Conservation (phyloP, 352 stramenopile species). For the Phytophthora cactorum region DNA sequence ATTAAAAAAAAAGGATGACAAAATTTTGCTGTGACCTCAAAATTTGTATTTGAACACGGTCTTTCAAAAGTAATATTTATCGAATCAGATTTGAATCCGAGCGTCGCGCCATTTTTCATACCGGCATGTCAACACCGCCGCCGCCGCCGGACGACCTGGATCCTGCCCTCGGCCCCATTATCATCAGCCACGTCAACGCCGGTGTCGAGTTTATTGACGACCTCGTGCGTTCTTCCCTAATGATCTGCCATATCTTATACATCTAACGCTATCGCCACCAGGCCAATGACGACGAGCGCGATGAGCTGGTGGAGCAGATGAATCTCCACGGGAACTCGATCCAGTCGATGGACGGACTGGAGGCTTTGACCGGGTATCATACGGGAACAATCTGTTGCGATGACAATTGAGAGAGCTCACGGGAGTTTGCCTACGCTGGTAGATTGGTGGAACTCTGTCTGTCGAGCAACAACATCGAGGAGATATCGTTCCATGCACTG, state of each 20-base stretch:
- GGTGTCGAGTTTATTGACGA: conserved; percentile 49
- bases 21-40: not conserved
- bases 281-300: conserved; percentile 41
- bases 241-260: conserved; percentile 1
- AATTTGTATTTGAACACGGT: not conserved
- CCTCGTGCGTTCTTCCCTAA: conserved; percentile 29
- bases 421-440: conserved; percentile 1
- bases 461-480: conserved; percentile 84
- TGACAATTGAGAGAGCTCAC: conserved; percentile 1
- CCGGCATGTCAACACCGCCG: conserved; percentile 6
- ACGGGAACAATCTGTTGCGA: not conserved
- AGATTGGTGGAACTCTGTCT: conserved; percentile 77
- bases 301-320: conserved; percentile 68
- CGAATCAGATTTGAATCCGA: conserved; percentile 23
- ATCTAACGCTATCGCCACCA: conserved; percentile 5
- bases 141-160: conserved; percentile 10
- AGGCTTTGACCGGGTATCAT: conserved; percentile 55
- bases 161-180: conserved; percentile 10
- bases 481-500: conserved; percentile 68
- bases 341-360: conserved; percentile 67
- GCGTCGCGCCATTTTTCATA: conserved; percentile 6
- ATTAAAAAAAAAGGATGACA: not conserved
- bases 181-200: conserved; percentile 49
- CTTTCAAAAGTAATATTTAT: conserved; percentile 2
- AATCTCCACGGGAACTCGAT: conserved; percentile 83